A percentile compares a stretch with the other conserved stretches of the same genome.
These are phyloP conservation scores for Senna siamea DNA, from an alignment of 306 rosid genomes.

Conservation along the genomic window DNA sequence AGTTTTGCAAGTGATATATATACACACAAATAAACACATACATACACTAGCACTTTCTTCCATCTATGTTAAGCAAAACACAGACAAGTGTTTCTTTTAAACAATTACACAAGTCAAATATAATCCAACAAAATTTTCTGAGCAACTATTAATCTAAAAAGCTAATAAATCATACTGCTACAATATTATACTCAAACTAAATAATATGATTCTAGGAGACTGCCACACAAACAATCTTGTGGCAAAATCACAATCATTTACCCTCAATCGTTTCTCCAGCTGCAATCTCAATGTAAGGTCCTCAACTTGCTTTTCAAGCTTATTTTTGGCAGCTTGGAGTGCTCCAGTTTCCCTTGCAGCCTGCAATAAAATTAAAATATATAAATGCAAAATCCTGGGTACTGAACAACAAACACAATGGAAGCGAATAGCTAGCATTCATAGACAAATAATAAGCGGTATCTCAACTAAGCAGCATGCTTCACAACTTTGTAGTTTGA, in stretches of 20 bases:
- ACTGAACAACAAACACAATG: conserved; percentile 1
- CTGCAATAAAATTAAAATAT: conserved; percentile 45
- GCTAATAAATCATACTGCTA: conserved; percentile 5
- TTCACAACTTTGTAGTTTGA: conserved; percentile 17
- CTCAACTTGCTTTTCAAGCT: conserved; percentile 98
- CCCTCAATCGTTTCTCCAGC: conserved; percentile 97
- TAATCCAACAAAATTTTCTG: conserved; percentile 15
- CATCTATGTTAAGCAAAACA: not conserved
- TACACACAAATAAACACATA: not conserved
- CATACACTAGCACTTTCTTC: not conserved
- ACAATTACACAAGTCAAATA: conserved; percentile 26
- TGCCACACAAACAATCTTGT: conserved; percentile 14
- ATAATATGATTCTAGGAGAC: too few relatives aligned
- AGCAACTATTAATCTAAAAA: conserved; percentile 14
- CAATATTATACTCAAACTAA: too few relatives aligned
- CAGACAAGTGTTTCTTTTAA: not conserved
- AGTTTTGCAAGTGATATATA: conserved; percentile 23
- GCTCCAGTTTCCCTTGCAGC: conserved; percentile 99
- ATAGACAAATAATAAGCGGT: conserved; percentile 19
- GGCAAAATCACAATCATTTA: conserved; percentile 43
- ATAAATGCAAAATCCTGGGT: not conserved
- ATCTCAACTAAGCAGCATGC: conserved; percentile 18
- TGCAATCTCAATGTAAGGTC: conserved; percentile 94
- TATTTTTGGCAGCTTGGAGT: conserved; percentile 99
- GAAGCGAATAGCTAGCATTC: conserved; percentile 27